Base-by-base conservation (phyloP, 306 rosid species). In the Quercus glauca region DNA sequence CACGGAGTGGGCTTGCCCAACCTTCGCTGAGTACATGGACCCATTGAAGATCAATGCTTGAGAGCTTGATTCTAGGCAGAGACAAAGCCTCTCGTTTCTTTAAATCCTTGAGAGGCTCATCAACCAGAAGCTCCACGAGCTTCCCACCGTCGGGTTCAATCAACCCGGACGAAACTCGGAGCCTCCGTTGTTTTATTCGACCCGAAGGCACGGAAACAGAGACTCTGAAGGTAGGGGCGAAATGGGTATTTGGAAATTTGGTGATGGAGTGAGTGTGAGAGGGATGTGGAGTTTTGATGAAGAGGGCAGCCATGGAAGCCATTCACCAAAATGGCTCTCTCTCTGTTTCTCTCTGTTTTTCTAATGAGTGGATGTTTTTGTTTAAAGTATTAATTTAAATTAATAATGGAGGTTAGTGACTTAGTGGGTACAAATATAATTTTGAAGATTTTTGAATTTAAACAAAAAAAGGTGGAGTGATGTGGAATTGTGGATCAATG, bases 11-110 rank as follows among this genome's bases (percentile, higher is more conserved):
- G 18, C 96, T 93, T 4, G 99, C 97, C 99, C 99, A 96, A 0
- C 99, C 99, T 85, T 96, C 99, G 84, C 98, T 90, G 37, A 96
- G 90, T 5, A 93, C 99, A 6, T 96, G 99, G 31, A 91, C 91
- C 98, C 99, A 96, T 56, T 93, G 88, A 17, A 89, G 59, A 73
- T 96, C 98, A 69, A 96, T 91, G 53, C 87, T 65, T 0, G 98
- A 89, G 21, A 96, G 93, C 77, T 87, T 81, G 73, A 96, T 76
- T 76, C 88, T 83, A 0, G 99, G 96, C 29, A 96, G 31, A 61
- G 87, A 82, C 12, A 90, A 80, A 20, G 96, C 97, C 49, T 93
- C 97, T 6, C 76, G 84, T 76, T 76, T 91, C 87, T 84, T 96
- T 88, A 49, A 79, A 25, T 81, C 88, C 59, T 85, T 84, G 33